Evolutionary conservation across 805 yeast species (phyloP).

Genomic region (Barnettozyma botsteinii): DNA sequence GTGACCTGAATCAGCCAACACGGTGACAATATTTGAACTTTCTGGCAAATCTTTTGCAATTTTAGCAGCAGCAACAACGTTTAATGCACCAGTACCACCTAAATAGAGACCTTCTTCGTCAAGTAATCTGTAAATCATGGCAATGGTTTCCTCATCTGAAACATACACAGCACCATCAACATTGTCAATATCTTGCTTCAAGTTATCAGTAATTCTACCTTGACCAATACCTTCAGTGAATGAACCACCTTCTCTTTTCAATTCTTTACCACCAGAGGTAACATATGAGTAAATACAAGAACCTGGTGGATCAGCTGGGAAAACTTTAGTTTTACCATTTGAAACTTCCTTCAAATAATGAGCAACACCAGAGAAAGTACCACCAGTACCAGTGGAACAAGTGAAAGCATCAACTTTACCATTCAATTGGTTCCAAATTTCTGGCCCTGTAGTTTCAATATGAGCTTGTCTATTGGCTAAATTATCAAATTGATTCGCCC

Average conservation of each 20-base stretch:
- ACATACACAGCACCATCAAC: conserved; percentile 78
- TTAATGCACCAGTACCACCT: conserved; percentile 88
- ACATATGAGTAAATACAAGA: conserved; percentile 77
- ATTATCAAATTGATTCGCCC: conserved; percentile 93
- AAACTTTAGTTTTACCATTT: conserved; percentile 53
- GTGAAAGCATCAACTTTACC: conserved; percentile 82
- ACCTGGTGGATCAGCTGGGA: conserved; percentile 92
- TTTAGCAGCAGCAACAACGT: conserved; percentile 82
- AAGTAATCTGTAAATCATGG: conserved; percentile 74
- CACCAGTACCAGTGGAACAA: conserved; percentile 91
- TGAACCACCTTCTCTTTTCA: conserved; percentile 73
- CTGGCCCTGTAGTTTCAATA: conserved; percentile 88
- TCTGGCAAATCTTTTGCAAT: conserved; percentile 75
- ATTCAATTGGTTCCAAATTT: conserved; percentile 78
- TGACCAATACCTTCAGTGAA: conserved; percentile 97
- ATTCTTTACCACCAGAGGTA: conserved; percentile 57
- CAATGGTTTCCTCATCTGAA: conserved; percentile 75
- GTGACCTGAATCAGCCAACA: conserved; percentile 88
- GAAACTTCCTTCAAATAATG: conserved; percentile 69
- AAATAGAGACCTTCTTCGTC: conserved; percentile 88
- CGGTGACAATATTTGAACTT: conserved; percentile 75
- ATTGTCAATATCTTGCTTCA: conserved; percentile 62
- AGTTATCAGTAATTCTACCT: conserved; percentile 83
- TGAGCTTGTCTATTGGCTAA: conserved; percentile 85
- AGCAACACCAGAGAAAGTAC: conserved; percentile 83